A percentile compares a stretch with the other conserved stretches of the same genome.
Conservation (phyloP, 2,329 filamentous ascomycete genomes). For the Sarocladiaceae sp. region DNA sequence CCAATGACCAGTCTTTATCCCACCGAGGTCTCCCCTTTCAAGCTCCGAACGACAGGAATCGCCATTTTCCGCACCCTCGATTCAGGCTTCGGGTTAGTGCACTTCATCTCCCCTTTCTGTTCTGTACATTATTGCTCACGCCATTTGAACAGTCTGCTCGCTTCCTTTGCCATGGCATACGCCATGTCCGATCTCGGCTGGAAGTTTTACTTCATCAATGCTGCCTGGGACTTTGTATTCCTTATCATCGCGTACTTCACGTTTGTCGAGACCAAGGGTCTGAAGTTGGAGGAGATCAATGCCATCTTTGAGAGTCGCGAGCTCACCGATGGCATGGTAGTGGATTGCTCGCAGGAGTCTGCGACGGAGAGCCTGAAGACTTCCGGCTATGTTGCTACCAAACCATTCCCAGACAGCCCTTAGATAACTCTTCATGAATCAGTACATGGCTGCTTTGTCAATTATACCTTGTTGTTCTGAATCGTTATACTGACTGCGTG, state of each 20-base stretch:
- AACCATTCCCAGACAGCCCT: too few relatives aligned
- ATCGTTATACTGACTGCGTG: too few relatives aligned
- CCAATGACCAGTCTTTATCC: conserved; percentile 29
- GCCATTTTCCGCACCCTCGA: conserved; percentile 25
- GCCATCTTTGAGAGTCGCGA: conserved; percentile 22
- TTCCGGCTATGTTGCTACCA: too few relatives aligned
- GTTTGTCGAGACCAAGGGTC: conserved; percentile 25
- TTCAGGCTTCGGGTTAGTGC: conserved; percentile 22
- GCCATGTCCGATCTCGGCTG: conserved; percentile 24
- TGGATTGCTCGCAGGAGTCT: too few relatives aligned
- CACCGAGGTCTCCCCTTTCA: conserved; percentile 26
- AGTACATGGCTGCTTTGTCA: too few relatives aligned
- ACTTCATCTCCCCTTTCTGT: not conserved
- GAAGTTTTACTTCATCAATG: conserved; percentile 28
- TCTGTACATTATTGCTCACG: not conserved
- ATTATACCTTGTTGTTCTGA: too few relatives aligned
- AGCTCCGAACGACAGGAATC: conserved; percentile 25
- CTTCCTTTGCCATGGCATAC: conserved; percentile 24
- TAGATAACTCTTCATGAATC: too few relatives aligned
- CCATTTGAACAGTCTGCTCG: conserved; percentile 18
- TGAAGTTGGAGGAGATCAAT: conserved; percentile 23
- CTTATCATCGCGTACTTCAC: conserved; percentile 20
- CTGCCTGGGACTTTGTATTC: conserved; percentile 22
- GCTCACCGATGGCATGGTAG: too few relatives aligned
- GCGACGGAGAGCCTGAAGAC: too few relatives aligned